These are phyloP conservation scores for Vanrija pseudolonga DNA, from an alignment of 1,284 basidiomycete species.

Conservation along the genomic window DNA sequence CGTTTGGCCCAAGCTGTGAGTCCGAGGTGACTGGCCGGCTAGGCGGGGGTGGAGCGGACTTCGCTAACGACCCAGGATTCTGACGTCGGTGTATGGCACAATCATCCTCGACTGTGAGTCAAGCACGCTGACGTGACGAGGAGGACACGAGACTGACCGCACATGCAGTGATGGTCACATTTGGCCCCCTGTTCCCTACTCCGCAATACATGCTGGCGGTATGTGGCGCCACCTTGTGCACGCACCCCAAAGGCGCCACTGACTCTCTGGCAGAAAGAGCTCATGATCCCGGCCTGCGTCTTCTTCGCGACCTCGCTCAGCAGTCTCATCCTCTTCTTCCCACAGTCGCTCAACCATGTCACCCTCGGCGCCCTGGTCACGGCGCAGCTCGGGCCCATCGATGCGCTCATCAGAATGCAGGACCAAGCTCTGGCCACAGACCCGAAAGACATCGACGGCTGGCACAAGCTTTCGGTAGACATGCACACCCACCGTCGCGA, in stretches of 20 bases:
- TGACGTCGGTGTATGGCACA: conserved; percentile 58
- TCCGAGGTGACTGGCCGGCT: neutral
- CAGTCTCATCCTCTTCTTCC: conserved; percentile 63
- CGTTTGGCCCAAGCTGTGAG: conserved; percentile 58
- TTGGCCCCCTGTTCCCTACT: conserved; percentile 61
- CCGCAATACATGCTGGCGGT: conserved; percentile 59
- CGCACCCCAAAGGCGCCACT: no score
- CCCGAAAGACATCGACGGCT: conserved; percentile 29
- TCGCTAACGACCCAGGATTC: conserved; percentile 26
- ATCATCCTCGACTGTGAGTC: conserved; percentile 42
- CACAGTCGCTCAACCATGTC: conserved; percentile 63
- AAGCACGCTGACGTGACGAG: neutral
- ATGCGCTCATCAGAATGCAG: conserved; percentile 40
- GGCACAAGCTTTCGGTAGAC: conserved; percentile 27
- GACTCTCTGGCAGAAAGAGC: conserved; percentile 24
- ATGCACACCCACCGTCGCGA: conserved; percentile 20
- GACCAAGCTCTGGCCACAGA: conserved; percentile 32
- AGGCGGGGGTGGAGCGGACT: no score
- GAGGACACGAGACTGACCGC: conserved; percentile 5
- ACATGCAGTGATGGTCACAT: conserved; percentile 57
- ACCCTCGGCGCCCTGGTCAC: conserved; percentile 33
- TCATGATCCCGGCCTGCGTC: conserved; percentile 60
- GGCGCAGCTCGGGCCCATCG: conserved; percentile 34
- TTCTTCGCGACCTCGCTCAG: conserved; percentile 62
- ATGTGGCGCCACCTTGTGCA: conserved; percentile 11